phyloP scores from a whole-genome alignment of 192 early-diverging fungal species.

The Coemansia sp. region DNA sequence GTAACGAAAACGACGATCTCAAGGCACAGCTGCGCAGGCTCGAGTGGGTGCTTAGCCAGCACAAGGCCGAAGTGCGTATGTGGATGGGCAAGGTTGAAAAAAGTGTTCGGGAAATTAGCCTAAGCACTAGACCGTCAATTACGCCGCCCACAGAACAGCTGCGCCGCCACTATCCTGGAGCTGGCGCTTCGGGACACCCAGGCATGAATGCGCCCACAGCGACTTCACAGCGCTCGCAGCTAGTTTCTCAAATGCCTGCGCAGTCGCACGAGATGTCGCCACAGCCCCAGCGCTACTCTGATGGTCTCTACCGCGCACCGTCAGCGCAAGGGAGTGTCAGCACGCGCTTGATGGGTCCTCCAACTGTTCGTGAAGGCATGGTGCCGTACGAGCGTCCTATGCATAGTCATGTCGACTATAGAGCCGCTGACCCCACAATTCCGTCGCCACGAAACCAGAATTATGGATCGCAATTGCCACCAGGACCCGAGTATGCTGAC shows the following conservation, averaged over 20 bases:
- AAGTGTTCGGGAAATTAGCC: constrained; percentile 11
- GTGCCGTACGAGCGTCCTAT: background rate
- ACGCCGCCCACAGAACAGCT: background rate
- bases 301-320: background rate
- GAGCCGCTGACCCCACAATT: background rate
- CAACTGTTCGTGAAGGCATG: constrained; percentile 2
- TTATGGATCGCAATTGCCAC: constrained; percentile 2
- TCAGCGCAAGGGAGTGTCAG: background rate
- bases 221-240: background rate
- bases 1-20: constrained; percentile 43
- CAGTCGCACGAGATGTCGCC: background rate
- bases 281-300: constrained; percentile 3
- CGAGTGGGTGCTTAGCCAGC: constrained; percentile 37
- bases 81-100: constrained; percentile 49
- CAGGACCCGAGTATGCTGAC: constrained; percentile 7
- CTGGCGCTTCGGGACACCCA: background rate
- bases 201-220: background rate
- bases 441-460: background rate
- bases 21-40: constrained; percentile 32
- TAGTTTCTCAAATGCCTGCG: background rate
- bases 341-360: constrained; percentile 1
- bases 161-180: background rate
- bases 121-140: background rate
- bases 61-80: constrained; percentile 31
- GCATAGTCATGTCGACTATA: constrained; percentile 5